Conservation (phyloP, 1,139 yeast species). For the Wickerhamomyces sp. region DNA sequence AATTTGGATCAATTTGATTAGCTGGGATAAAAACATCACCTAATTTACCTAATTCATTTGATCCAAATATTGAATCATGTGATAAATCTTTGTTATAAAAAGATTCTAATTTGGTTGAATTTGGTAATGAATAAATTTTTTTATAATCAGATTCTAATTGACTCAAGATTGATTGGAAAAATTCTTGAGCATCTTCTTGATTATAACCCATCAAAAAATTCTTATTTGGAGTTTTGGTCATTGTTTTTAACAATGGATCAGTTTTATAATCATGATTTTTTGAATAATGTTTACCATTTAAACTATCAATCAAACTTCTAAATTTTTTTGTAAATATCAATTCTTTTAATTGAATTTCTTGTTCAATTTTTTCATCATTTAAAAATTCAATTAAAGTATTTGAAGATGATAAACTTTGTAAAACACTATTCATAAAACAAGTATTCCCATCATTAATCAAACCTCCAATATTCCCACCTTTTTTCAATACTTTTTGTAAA, state of each 20-base stretch:
- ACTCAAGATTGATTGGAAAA: constrained; percentile 73
- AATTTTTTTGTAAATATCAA: constrained; percentile 51
- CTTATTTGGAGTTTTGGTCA: constrained; percentile 78
- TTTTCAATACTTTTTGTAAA: constrained; percentile 32
- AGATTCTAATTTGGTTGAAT: constrained; percentile 20
- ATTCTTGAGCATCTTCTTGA: constrained; percentile 95
- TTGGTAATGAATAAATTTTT: constrained; percentile 7
- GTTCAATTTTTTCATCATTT: constrained; percentile 30
- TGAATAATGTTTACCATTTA: constrained; percentile 49
- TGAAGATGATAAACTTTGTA: constrained; percentile 80
- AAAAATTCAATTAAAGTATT: constrained; percentile 54
- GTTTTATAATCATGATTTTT: constrained; percentile 63
- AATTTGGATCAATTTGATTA: constrained; percentile 65
- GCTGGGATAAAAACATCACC: constrained; percentile 71
- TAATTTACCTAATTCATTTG: constrained; percentile 45
- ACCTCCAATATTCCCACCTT: constrained; percentile 81
- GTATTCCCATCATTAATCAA: constrained; percentile 86
- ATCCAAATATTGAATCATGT: constrained; percentile 36
- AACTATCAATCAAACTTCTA: constrained; percentile 42
- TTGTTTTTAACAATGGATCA: constrained; percentile 53
- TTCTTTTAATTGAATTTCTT: constrained; percentile 24
- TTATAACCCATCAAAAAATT: constrained; percentile 76
- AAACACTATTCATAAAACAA: constrained; percentile 87
- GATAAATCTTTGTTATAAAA: constrained; percentile 27
- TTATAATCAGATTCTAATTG: constrained; percentile 62